phyloP scores from a whole-genome alignment of 257 asterid genomes.

The Apocynum venetum region DNA sequence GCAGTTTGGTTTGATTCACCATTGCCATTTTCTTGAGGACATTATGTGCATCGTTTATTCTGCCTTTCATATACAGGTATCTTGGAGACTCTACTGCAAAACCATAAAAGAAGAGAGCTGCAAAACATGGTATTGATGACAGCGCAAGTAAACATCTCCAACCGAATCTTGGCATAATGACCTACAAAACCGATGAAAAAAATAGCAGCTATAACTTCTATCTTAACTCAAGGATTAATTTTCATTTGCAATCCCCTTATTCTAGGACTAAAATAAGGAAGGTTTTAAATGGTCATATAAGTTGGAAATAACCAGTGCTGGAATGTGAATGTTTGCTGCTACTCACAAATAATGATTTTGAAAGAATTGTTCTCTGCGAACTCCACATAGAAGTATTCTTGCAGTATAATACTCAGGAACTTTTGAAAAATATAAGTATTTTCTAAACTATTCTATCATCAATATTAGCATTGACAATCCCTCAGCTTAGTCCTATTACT shows the following conservation, averaged over 20 bases:
- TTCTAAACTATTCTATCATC: background rate
- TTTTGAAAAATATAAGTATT: too few species aligned
- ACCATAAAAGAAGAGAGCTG: conserved; percentile 47
- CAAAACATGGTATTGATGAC: conserved; percentile 61
- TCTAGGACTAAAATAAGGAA: background rate
- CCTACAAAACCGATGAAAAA: conserved; percentile 27
- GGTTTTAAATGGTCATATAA: background rate
- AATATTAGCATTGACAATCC: background rate
- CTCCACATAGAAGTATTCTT: background rate
- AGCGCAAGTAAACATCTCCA: conserved; percentile 83
- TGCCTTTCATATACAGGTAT: conserved; percentile 46
- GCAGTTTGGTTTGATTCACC: conserved; percentile 45
- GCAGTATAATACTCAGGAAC: background rate
- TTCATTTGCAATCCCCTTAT: background rate
- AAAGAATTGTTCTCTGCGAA: background rate
- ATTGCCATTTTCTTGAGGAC: conserved; percentile 48
- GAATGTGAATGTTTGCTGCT: background rate
- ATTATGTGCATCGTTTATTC: conserved; percentile 42
- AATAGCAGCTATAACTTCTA: background rate
- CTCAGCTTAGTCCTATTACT: background rate
- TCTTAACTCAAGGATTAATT: background rate
- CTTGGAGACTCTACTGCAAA: conserved; percentile 67
- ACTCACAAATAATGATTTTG: background rate
- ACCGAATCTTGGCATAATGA: conserved; percentile 57
- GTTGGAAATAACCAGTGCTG: background rate